Conservation (phyloP, 208 protist species). For the Trypanosoma rangeli region DNA sequence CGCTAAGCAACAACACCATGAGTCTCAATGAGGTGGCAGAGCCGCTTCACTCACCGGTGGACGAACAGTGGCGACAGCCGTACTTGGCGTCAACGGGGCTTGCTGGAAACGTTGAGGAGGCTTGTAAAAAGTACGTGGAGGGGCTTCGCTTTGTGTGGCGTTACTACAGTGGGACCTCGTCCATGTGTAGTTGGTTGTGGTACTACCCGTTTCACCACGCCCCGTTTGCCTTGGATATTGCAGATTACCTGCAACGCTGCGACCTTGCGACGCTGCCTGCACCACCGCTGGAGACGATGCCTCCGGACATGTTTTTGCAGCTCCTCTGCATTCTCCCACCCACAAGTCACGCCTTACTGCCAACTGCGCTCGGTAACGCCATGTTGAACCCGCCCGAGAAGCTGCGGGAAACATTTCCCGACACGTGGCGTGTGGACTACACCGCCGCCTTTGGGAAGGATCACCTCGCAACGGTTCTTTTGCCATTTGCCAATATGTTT, state of each 20-base stretch:
- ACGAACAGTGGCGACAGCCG: constrained; percentile 47
- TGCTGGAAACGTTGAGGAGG: constrained; percentile 35
- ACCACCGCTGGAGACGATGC: constrained; percentile 35
- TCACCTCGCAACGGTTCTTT: constrained; percentile 64
- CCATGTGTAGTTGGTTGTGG: constrained; percentile 73
- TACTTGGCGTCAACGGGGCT: constrained; percentile 55
- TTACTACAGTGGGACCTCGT: constrained; percentile 70
- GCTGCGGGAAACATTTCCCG: constrained; percentile 60
- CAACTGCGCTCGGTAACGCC: constrained; percentile 38
- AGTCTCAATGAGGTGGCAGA: constrained; percentile 37
- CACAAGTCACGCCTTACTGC: constrained; percentile 48
- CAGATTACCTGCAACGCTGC: constrained; percentile 36
- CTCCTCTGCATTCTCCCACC: constrained; percentile 82
- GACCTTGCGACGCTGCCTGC: constrained; percentile 36
- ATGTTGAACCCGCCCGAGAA: constrained; percentile 47
- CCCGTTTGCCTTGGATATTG: constrained; percentile 68
- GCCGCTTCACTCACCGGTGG: constrained; percentile 33
- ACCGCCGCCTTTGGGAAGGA: constrained; percentile 55
- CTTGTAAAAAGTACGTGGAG: constrained; percentile 74
- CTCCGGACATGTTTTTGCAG: constrained; percentile 66
- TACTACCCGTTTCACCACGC: constrained; percentile 79
- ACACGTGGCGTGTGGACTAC: constrained; percentile 70
- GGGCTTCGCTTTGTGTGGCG: constrained; percentile 80
- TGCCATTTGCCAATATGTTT: constrained; percentile 69
- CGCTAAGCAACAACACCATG: constrained; percentile 35